Evolutionary conservation across 1,139 yeast genomes (phyloP).

Genomic region (Geotrichum carabidarum): DNA sequence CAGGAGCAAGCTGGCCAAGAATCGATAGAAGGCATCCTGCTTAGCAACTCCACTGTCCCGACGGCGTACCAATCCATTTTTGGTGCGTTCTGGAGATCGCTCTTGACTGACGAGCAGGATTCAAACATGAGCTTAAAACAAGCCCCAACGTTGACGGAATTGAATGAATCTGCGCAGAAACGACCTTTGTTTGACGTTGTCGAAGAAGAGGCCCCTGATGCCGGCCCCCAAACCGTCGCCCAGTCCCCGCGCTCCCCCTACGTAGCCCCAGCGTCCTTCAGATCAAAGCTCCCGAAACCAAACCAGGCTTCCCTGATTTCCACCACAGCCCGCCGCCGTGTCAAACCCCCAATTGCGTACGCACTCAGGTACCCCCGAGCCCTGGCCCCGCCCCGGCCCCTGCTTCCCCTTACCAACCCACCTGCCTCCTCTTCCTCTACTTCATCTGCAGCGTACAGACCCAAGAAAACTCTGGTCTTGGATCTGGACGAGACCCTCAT

Average conservation of each 20-base stretch:
- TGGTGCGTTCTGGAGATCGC: constrained; percentile 2
- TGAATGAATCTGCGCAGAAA: background rate
- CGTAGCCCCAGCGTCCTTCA: constrained; percentile 40
- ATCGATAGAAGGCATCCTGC: too few species aligned
- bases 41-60: background rate
- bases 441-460: constrained; percentile 30
- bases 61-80: constrained; percentile 7
- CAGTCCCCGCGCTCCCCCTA: constrained; percentile 30
- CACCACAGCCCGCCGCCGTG: background rate
- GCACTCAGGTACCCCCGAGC: constrained; percentile 14
- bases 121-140: background rate
- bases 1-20: too few species aligned
- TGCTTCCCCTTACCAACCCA: background rate
- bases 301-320: background rate
- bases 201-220: too few species aligned
- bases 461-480: constrained; percentile 62
- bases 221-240: too few species aligned
- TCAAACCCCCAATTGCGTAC: constrained; percentile 5
- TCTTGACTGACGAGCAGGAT: background rate
- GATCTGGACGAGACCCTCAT: constrained; percentile 93
- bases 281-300: background rate
- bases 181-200: too few species aligned
- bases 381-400: constrained; percentile 17
- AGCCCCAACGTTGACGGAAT: background rate
- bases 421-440: constrained; percentile 42